These are phyloP conservation scores for Fusarium pilosicola DNA, from an alignment of 2,329 filamentous ascomycete genomes.

Conservation along the genomic window DNA sequence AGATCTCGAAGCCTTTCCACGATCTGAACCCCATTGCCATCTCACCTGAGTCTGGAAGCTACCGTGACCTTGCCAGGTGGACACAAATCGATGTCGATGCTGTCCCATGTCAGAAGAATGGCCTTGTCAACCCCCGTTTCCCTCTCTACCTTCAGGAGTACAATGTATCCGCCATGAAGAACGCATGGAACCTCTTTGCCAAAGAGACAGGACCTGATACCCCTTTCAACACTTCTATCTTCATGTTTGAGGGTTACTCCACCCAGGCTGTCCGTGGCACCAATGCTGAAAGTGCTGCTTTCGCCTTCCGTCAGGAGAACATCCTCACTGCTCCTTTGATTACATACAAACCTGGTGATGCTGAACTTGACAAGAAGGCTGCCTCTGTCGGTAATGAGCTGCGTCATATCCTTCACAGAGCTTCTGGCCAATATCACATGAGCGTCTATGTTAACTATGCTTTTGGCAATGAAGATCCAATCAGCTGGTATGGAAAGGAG, in stretches of 20 bases:
- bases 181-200: constrained; percentile 32
- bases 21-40: constrained; percentile 53
- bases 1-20: constrained; percentile 56
- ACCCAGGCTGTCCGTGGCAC: constrained; percentile 48
- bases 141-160: constrained; percentile 40
- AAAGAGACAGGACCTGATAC: constrained; percentile 13
- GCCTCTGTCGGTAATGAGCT: constrained; percentile 29
- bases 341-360: constrained; percentile 30
- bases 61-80: constrained; percentile 37
- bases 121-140: constrained; percentile 41
- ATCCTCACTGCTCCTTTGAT: constrained; percentile 38
- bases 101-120: constrained; percentile 37
- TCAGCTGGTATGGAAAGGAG: constrained; percentile 60
- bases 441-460: constrained; percentile 61
- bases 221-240: constrained; percentile 48
- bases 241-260: constrained; percentile 68
- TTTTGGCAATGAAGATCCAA: constrained; percentile 55
- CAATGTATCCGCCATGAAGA: constrained; percentile 25
- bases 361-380: constrained; percentile 25
- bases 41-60: constrained; percentile 38
- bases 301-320: constrained; percentile 39
- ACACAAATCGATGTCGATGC: constrained; percentile 32
- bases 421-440: constrained; percentile 17
- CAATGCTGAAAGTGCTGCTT: constrained; percentile 12
- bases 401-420: constrained; percentile 28